Evolutionary conservation across 2,329 filamentous ascomycete species (phyloP).

Genomic region (Aspergillus sp.): DNA sequence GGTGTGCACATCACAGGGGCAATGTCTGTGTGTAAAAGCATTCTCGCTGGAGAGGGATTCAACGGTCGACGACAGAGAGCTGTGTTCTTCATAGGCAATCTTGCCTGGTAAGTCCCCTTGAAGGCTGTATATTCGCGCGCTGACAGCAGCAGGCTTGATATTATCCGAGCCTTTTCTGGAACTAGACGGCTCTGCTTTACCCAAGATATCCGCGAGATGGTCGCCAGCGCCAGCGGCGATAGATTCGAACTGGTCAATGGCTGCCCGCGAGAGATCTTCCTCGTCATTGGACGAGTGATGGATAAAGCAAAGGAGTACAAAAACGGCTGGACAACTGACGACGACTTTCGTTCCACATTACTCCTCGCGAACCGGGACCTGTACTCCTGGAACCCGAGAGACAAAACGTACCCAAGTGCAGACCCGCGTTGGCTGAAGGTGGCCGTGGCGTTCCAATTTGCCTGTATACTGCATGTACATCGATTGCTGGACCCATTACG

Average conservation of each 20-base stretch:
- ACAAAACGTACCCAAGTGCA: slow-evolving; percentile 23
- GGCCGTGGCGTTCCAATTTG: slow-evolving; percentile 27
- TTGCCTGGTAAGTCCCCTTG: slow-evolving; percentile 24
- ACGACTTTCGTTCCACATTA: slow-evolving; percentile 20
- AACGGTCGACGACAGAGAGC: slow-evolving; percentile 25
- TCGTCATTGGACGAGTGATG: slow-evolving; percentile 27
- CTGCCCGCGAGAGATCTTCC: slow-evolving; percentile 29
- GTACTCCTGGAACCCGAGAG: slow-evolving; percentile 22
- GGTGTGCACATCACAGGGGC: slow-evolving; percentile 34
- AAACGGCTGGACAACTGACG: slow-evolving; percentile 20
- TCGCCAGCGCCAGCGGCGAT: slow-evolving; percentile 23
- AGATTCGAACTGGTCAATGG: slow-evolving; percentile 32
- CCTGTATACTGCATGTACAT: slow-evolving; percentile 28
- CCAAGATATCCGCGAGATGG: slow-evolving; percentile 25
- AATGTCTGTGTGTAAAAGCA: slow-evolving; percentile 31
- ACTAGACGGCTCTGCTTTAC: slow-evolving; percentile 29
- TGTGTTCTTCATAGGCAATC: slow-evolving; percentile 31
- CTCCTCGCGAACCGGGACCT: slow-evolving; percentile 20
- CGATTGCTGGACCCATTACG: slow-evolving; percentile 25
- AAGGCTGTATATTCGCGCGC: neutral
- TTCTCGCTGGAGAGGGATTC: slow-evolving; percentile 24
- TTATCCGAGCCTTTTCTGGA: slow-evolving; percentile 29
- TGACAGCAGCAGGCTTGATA: slow-evolving; percentile 26
- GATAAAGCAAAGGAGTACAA: slow-evolving; percentile 28
- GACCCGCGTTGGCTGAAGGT: slow-evolving; percentile 25